Percentiles rank a stretch among this genome's conserved stretches.
These are phyloP conservation scores for Komagataea norvegica DNA, from an alignment of 1,139 yeast genomes.

Conservation along the genomic window DNA sequence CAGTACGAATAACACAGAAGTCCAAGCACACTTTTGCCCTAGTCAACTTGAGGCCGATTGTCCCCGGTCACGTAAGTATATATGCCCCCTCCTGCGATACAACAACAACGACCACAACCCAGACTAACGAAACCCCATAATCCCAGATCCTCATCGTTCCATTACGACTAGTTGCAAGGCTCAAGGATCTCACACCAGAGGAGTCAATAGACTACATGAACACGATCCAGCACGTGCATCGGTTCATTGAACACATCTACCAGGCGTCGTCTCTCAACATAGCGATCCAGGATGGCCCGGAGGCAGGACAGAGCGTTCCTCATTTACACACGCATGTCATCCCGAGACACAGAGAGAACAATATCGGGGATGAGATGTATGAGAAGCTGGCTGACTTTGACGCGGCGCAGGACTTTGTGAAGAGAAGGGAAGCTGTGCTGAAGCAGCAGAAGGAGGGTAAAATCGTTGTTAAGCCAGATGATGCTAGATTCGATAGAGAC, in stretches of 20 bases:
- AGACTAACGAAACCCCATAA: no score
- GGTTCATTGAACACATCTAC: constrained; percentile 58
- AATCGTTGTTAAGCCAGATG: constrained; percentile 40
- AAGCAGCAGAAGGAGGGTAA: constrained; percentile 25
- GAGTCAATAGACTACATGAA: constrained; percentile 77
- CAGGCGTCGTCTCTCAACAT: constrained; percentile 79
- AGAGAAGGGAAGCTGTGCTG: constrained; percentile 25
- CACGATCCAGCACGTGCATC: constrained; percentile 68
- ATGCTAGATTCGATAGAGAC: constrained; percentile 50
- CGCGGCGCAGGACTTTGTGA: constrained; percentile 33
- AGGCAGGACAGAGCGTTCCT: constrained; percentile 91
- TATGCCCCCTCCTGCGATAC: no score
- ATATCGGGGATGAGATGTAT: constrained; percentile 71
- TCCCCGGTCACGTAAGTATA: constrained; percentile 67
- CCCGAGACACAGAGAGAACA: constrained; percentile 66
- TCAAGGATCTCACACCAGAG: constrained; percentile 62
- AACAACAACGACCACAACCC: no score
- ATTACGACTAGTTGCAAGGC: constrained; percentile 53
- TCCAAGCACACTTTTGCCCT: constrained; percentile 67
- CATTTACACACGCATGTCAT: constrained; percentile 91
- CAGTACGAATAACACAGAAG: constrained; percentile 23
- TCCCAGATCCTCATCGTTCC: constrained; percentile 69
- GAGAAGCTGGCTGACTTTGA: constrained; percentile 50
- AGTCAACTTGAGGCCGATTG: constrained; percentile 84
- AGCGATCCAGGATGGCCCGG: constrained; percentile 93